Conservation (phyloP, 805 yeast species). For the Lachancea dasiensis region DNA sequence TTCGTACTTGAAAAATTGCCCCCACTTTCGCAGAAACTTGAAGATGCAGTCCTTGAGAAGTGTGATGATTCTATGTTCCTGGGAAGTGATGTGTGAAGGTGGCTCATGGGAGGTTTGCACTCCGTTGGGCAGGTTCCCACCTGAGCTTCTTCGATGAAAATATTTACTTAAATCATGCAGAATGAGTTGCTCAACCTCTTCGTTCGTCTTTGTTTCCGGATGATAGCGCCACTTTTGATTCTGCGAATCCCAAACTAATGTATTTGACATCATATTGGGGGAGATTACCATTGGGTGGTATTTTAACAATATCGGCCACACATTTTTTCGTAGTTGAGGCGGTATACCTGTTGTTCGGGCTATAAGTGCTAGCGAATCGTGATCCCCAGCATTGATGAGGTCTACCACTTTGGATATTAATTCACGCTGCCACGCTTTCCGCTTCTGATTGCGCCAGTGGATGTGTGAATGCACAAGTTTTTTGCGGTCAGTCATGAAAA, state of each 20-base stretch:
- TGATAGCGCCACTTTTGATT: slow-evolving; percentile 10
- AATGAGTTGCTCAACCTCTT: slow-evolving; percentile 35
- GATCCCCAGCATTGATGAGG: slow-evolving; percentile 54
- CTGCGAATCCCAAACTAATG: slow-evolving; percentile 13
- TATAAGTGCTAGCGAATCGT: slow-evolving; percentile 67
- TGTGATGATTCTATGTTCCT: slow-evolving; percentile 48
- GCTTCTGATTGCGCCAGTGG: slow-evolving; percentile 25
- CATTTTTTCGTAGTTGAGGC: slow-evolving; percentile 64
- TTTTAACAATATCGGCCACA: slow-evolving; percentile 80
- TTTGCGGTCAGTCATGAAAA: slow-evolving; percentile 9
- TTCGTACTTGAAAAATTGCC: slow-evolving; percentile 67
- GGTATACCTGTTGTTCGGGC: slow-evolving; percentile 86
- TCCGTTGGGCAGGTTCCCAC: slow-evolving; percentile 1
- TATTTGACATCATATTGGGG: slow-evolving; percentile 66
- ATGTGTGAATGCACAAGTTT: slow-evolving; percentile 17
- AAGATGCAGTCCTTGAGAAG: slow-evolving; percentile 54
- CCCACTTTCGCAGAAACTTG: slow-evolving; percentile 73
- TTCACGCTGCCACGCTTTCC: slow-evolving; percentile 24
- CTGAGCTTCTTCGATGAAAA: slow-evolving; percentile 32
- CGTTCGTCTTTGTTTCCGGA: slow-evolving; percentile 14
- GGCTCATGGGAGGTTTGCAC: too few species aligned
- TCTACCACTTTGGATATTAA: slow-evolving; percentile 45
- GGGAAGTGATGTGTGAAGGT: slow-evolving; percentile 22
- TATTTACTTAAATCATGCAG: slow-evolving; percentile 57
- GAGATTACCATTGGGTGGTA: slow-evolving; percentile 79